Evolutionary conservation across 495 filamentous ascomycete genomes (phyloP).

Genomic region (Letharia lupina): DNA sequence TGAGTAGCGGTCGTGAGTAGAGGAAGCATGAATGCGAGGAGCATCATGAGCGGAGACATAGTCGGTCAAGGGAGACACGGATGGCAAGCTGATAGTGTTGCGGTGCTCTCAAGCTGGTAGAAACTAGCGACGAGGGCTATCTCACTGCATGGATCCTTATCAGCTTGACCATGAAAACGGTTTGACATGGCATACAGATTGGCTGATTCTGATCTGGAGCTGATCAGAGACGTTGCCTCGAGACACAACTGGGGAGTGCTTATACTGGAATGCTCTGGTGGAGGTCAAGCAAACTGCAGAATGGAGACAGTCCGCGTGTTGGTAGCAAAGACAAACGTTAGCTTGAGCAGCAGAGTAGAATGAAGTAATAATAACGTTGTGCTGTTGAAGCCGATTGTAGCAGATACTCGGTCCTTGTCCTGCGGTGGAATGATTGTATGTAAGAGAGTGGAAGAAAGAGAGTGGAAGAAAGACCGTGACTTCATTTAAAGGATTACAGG

Average conservation of each 20-base stretch:
- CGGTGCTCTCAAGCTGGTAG: not conserved
- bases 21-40: not conserved
- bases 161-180: not conserved
- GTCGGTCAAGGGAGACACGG: not conserved
- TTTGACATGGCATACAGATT: not conserved
- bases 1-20: not conserved
- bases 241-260: not conserved
- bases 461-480: not conserved
- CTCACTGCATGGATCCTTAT: not conserved
- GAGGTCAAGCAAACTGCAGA: not conserved
- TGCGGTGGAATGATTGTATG: not conserved
- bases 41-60: conserved; percentile 1
- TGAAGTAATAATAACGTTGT: not conserved
- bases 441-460: conserved; percentile 3
- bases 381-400: not conserved
- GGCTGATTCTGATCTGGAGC: not conserved
- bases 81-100: no score
- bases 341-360: not conserved
- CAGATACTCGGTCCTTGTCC: not conserved
- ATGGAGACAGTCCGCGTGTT: not conserved
- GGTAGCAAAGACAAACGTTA: not conserved
- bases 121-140: not conserved
- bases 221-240: not conserved
- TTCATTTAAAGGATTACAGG: not conserved
- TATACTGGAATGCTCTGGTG: not conserved